phyloP scores from a whole-genome alignment of 768 basidiomycete genomes.

The Lactarius sanguifluus region DNA sequence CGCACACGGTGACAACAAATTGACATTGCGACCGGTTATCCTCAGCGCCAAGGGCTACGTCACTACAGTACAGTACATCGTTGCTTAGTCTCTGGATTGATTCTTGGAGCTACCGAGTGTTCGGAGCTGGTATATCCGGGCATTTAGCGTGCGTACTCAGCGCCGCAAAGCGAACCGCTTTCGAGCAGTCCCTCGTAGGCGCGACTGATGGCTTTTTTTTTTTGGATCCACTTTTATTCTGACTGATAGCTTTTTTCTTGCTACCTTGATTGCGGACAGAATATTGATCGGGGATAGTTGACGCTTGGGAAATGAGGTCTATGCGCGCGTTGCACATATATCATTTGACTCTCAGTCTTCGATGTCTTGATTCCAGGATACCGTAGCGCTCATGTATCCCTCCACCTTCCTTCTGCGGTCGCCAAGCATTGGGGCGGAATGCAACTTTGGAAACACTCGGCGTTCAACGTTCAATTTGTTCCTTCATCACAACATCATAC shows the following conservation, averaged over 20 bases:
- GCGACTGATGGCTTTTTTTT: no score
- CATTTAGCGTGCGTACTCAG: neutral
- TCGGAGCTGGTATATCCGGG: neutral
- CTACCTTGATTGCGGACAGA: neutral
- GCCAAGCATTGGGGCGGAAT: conserved; percentile 1
- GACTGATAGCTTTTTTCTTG: no score
- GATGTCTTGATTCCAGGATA: neutral
- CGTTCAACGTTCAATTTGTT: conserved; percentile 9
- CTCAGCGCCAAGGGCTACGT: conserved; percentile 2
- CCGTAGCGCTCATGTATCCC: neutral
- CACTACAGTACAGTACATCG: neutral
- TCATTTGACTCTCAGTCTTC: neutral
- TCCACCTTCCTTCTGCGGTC: conserved; percentile 1
- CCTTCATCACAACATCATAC: conserved; percentile 29
- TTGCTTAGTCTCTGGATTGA: neutral
- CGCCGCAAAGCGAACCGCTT: neutral
- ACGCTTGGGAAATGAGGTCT: neutral
- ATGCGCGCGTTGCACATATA: neutral
- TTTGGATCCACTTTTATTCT: no score
- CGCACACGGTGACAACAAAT: conserved; percentile 10
- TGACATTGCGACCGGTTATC: conserved; percentile 9
- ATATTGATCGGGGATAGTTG: conserved; percentile 4
- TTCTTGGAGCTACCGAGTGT: neutral
- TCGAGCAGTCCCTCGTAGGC: neutral
- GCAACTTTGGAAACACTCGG: conserved; percentile 3